Percentiles rank a stretch among this genome's conserved stretches.
These are phyloP conservation scores for Erodium texanum DNA, from an alignment of 441 rosid genomes.

Conservation along the genomic window DNA sequence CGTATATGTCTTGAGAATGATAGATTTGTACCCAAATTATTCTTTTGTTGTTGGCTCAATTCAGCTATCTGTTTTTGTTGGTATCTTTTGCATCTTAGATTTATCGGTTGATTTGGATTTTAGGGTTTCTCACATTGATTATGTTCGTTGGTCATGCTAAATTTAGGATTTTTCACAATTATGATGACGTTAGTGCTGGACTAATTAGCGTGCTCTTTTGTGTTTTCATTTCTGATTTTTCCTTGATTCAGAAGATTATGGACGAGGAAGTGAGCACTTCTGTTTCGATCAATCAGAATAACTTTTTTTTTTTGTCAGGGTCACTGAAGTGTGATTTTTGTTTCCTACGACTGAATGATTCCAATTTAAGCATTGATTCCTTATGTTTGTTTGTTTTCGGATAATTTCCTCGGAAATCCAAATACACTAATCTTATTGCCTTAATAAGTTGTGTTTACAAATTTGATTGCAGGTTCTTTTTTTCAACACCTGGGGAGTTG, in stretches of 20 bases:
- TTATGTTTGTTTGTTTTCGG: not conserved
- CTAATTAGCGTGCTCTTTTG: not conserved
- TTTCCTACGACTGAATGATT: no score
- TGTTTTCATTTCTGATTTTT: not conserved
- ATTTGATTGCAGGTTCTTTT: not conserved
- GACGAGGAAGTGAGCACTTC: not conserved
- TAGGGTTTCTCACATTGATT: no score
- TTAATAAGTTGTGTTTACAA: not conserved
- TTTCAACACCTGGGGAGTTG: no score
- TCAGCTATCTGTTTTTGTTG: not conserved
- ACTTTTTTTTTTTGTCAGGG: not conserved
- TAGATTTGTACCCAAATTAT: no score
- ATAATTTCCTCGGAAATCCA: not conserved
- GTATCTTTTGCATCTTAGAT: not conserved
- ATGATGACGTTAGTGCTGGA: not conserved
- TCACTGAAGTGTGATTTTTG: no score
- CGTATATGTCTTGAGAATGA: no score
- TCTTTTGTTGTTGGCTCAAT: no score
- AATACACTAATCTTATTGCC: not conserved
- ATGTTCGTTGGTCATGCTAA: not conserved
- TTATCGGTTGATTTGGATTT: not conserved
- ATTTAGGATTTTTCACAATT: not conserved
- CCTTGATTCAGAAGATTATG: not conserved
- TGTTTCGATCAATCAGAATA: not conserved
- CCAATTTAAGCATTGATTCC: not conserved